Conservation (phyloP, 257 asterid genomes). For the Solanum corneliomulleri region DNA sequence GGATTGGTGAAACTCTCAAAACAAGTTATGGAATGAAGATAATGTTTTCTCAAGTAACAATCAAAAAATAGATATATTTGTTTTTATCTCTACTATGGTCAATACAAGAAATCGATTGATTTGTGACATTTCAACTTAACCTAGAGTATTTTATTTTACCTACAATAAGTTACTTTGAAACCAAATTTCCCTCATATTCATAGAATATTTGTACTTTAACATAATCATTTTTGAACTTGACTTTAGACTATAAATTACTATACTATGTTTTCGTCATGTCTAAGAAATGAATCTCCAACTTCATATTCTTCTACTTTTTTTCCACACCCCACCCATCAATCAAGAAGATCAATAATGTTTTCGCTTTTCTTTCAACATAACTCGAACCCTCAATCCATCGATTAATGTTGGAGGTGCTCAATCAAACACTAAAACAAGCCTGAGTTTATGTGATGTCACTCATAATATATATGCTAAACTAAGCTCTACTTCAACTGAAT, state of each 20-base stretch:
- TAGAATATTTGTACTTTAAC: background rate
- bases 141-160: background rate
- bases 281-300: background rate
- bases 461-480: background rate
- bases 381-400: background rate
- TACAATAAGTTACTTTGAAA: background rate
- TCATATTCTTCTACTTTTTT: background rate
- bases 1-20: background rate
- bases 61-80: background rate
- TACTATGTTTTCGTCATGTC: background rate
- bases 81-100: background rate
- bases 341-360: background rate
- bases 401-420: background rate
- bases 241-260: background rate
- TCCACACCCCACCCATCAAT: background rate
- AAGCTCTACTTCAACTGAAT: background rate
- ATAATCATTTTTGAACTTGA: background rate
- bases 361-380: rapidly evolving
- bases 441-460: background rate
- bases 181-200: background rate
- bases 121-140: background rate
- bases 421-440: background rate
- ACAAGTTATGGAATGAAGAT: background rate
- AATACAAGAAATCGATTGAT: background rate
- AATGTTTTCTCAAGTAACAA: background rate